phyloP scores from a whole-genome alignment of 2,329 filamentous ascomycete genomes.

The Apiospora kogelbergensis region DNA sequence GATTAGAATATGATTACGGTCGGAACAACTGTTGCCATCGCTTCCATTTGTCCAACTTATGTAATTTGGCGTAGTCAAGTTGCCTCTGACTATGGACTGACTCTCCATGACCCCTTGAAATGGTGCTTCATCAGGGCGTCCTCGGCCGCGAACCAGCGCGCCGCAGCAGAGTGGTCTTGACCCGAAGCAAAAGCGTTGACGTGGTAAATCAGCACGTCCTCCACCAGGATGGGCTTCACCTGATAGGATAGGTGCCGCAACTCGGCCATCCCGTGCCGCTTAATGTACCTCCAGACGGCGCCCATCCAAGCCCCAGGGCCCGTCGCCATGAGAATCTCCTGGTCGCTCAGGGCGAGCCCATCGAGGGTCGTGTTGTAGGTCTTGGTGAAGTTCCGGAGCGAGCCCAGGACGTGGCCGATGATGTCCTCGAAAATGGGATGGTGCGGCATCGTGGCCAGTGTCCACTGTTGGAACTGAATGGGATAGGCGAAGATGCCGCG shows the following conservation, averaged over 20 bases:
- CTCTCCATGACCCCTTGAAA: not conserved
- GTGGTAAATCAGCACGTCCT: not conserved
- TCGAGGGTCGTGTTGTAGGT: not conserved
- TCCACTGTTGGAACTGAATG: slow-evolving; percentile 18
- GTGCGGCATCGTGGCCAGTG: slow-evolving; percentile 12
- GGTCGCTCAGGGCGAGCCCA: not conserved
- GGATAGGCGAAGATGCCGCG: slow-evolving; percentile 6
- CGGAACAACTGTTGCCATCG: no score
- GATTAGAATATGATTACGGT: no score
- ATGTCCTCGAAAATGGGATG: slow-evolving; percentile 12
- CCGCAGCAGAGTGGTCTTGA: not conserved
- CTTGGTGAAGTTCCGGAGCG: not conserved
- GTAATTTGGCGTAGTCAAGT: no score
- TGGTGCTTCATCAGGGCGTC: not conserved
- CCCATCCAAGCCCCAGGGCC: slow-evolving; percentile 17
- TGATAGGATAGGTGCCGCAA: not conserved
- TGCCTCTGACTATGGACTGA: no score
- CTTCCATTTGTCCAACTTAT: no score
- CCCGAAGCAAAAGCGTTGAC: not conserved
- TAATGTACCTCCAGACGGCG: slow-evolving; percentile 12
- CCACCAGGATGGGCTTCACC: not conserved
- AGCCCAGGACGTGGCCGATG: not conserved
- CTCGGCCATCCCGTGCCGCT: not conserved
- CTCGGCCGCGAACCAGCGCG: not conserved
- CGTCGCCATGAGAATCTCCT: slow-evolving; percentile 15